phyloP scores from a whole-genome alignment of 345 rosid genomes.

The Brassica napus region DNA sequence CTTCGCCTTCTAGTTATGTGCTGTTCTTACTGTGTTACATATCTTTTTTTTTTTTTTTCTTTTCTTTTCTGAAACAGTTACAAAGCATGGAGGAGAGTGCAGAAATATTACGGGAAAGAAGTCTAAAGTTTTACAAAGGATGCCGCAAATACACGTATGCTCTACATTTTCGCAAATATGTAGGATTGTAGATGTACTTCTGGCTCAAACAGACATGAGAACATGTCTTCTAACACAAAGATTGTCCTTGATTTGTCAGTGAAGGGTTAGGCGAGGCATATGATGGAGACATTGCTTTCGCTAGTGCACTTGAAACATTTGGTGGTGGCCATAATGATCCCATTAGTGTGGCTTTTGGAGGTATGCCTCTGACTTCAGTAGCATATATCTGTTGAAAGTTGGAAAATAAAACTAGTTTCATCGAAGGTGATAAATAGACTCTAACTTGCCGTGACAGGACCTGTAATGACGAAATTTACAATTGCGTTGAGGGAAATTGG shows the following conservation, averaged over 20 bases:
- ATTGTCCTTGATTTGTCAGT: conserved; percentile 45
- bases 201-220: conserved; percentile 5
- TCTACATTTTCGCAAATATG: background rate
- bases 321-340: conserved; percentile 99
- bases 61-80: conserved; percentile 53
- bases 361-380: conserved; percentile 40
- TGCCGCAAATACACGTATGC: conserved; percentile 96
- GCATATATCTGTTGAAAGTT: background rate
- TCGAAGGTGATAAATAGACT: background rate
- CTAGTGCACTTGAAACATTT: conserved; percentile 94
- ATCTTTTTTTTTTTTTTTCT: background rate
- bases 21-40: background rate
- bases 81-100: conserved; percentile 93
- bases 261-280: conserved; percentile 99
- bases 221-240: background rate
- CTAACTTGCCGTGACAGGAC: conserved; percentile 58
- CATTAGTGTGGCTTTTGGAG: conserved; percentile 98
- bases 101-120: conserved; percentile 80
- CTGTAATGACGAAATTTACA: conserved; percentile 99
- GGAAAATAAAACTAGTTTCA: background rate
- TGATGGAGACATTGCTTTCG: conserved; percentile 95
- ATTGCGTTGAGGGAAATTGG: conserved; percentile 99
- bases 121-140: conserved; percentile 95
- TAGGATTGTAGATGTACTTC: conserved; percentile 9
- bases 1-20: background rate